Conservation (phyloP, 2,329 filamentous ascomycete genomes). For the Akanthomyces lecanii region DNA sequence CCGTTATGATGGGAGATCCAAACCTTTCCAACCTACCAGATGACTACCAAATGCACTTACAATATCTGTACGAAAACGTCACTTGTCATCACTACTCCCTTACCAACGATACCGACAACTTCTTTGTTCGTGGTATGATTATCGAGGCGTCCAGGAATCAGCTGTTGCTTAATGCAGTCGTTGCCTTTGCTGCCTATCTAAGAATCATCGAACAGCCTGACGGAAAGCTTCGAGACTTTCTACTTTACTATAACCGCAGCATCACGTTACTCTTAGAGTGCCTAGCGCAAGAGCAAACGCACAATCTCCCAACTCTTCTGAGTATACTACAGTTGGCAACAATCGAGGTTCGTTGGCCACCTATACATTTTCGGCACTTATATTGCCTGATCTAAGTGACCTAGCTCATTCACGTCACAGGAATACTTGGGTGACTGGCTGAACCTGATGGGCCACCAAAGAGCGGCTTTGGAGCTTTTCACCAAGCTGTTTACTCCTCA, state of each 20-base stretch:
- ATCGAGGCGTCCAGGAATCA: slow-evolving; percentile 70
- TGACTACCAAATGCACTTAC: slow-evolving; percentile 73
- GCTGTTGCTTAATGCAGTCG: slow-evolving; percentile 77
- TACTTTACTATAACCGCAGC: slow-evolving; percentile 86
- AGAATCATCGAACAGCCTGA: slow-evolving; percentile 65
- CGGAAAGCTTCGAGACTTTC: slow-evolving; percentile 74
- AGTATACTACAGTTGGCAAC: slow-evolving; percentile 90
- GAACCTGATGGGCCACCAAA: slow-evolving; percentile 87
- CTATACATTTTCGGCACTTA: not conserved
- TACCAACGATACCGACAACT: slow-evolving; percentile 64
- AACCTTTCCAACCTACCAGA: slow-evolving; percentile 58
- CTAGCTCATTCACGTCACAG: slow-evolving; percentile 40
- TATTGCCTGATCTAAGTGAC: not conserved
- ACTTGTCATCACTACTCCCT: slow-evolving; percentile 80
- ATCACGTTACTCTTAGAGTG: slow-evolving; percentile 71
- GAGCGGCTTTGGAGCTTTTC: slow-evolving; percentile 79
- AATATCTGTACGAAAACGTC: slow-evolving; percentile 73
- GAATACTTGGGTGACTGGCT: slow-evolving; percentile 96
- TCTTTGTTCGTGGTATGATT: slow-evolving; percentile 68
- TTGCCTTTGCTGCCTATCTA: slow-evolving; percentile 87
- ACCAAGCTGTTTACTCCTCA: slow-evolving; percentile 73
- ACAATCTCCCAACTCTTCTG: slow-evolving; percentile 69
- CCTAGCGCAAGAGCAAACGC: slow-evolving; percentile 65
- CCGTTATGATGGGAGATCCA: slow-evolving; percentile 18
- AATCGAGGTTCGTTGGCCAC: slow-evolving; percentile 67